phyloP scores from a whole-genome alignment of 176 grass and related monocot species.

The Phragmites australis region DNA sequence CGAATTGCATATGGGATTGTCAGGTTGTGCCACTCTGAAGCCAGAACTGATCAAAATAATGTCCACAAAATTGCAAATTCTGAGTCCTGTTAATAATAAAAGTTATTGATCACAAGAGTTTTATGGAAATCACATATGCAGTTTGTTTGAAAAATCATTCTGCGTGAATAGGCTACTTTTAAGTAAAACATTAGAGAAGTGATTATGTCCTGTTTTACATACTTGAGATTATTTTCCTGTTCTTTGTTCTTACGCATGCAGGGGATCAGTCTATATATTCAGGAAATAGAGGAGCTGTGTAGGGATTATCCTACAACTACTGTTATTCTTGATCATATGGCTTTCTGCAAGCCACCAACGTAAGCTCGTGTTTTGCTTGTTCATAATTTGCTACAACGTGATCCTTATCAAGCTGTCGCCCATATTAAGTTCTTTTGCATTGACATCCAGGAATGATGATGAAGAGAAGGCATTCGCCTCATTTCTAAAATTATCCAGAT shows the following conservation, averaged over 20 bases:
- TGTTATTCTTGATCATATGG: conserved; percentile 85
- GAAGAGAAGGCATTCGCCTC: conserved; percentile 61
- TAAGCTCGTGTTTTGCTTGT: conserved; percentile 33
- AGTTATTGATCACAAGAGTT: neutral
- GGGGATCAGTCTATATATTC: conserved; percentile 63
- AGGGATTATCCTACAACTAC: conserved; percentile 60
- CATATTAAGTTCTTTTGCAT: conserved; percentile 27
- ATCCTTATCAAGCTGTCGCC: neutral
- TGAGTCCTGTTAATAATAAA: neutral
- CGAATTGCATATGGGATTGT: conserved; percentile 3
- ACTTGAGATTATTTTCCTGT: conserved; percentile 7
- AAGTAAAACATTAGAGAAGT: neutral
- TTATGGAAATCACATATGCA: neutral
- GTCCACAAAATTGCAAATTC: neutral
- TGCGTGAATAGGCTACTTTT: neutral
- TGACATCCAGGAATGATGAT: conserved; percentile 54
- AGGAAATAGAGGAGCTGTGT: conserved; percentile 85
- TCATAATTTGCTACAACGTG: neutral
- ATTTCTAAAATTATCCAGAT: conserved; percentile 72
- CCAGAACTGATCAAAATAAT: neutral
- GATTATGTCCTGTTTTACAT: neutral
- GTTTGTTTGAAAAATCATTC: neutral
- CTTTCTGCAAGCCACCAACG: conserved; percentile 88
- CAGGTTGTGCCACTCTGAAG: neutral
- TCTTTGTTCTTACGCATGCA: conserved; percentile 27